These are phyloP conservation scores for Cladobotryum mycophilum DNA, from an alignment of 2,329 filamentous ascomycete species.

Conservation along the genomic window DNA sequence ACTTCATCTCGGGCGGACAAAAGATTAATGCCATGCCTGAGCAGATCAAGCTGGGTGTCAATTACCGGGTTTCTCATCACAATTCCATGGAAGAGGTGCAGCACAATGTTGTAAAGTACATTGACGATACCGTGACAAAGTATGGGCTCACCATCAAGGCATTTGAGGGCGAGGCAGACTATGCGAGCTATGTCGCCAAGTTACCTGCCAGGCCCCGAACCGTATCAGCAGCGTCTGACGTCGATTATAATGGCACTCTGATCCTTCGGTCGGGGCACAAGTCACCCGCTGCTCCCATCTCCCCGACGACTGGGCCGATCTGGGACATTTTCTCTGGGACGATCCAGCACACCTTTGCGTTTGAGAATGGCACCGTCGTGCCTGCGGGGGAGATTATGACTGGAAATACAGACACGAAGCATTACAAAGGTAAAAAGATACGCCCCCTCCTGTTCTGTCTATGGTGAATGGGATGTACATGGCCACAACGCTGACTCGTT, in stretches of 20 bases:
- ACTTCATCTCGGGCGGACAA: constrained; percentile 54
- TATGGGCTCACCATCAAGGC: constrained; percentile 51
- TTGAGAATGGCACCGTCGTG: constrained; percentile 44
- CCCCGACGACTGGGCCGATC: constrained; percentile 41
- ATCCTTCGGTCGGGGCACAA: constrained; percentile 22
- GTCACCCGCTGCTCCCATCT: constrained; percentile 51
- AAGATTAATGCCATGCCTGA: constrained; percentile 66
- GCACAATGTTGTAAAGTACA: constrained; percentile 42
- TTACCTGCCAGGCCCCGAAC: background rate
- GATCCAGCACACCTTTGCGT: constrained; percentile 37
- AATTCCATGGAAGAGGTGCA: constrained; percentile 47
- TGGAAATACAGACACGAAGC: constrained; percentile 38
- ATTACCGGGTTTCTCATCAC: constrained; percentile 54
- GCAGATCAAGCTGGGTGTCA: constrained; percentile 48
- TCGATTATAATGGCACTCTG: constrained; percentile 35
- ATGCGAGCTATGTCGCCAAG: constrained; percentile 14
- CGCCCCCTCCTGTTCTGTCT: constrained; percentile 12
- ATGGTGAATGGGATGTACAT: background rate
- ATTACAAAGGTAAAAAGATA: constrained; percentile 33
- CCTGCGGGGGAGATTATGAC: constrained; percentile 42
- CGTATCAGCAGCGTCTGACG: background rate
- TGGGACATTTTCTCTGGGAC: constrained; percentile 48
- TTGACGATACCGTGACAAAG: constrained; percentile 44
- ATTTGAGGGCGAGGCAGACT: constrained; percentile 39
- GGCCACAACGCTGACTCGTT: constrained; percentile 25